These are phyloP conservation scores for Bisporella sp. DNA, from an alignment of 2,329 filamentous ascomycete genomes.

Conservation along the genomic window DNA sequence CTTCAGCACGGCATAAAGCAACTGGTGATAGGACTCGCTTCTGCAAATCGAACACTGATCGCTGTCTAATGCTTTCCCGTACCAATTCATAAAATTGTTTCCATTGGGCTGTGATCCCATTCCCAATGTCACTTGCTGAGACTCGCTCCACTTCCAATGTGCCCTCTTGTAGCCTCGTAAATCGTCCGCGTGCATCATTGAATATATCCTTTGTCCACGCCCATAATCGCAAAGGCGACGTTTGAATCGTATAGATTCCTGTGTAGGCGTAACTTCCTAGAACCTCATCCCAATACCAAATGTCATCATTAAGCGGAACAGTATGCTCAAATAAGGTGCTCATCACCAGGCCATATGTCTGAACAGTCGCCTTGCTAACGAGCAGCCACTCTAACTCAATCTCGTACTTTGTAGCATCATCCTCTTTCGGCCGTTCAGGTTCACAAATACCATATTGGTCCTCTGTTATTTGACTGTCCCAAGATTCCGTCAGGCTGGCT, in stretches of 20 bases:
- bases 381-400: conserved; percentile 85
- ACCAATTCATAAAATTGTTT: conserved; percentile 75
- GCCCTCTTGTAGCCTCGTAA: conserved; percentile 22
- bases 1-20: conserved; percentile 66
- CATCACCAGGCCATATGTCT: conserved; percentile 77
- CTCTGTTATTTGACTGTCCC: no score
- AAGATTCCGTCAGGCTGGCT: conserved; percentile 46
- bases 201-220: conserved; percentile 66
- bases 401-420: conserved; percentile 48
- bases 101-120: conserved; percentile 46
- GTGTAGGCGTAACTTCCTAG: conserved; percentile 72
- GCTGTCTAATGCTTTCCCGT: conserved; percentile 64
- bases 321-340: conserved; percentile 75
- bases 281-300: conserved; percentile 94
- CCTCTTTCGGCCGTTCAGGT: conserved; percentile 20
- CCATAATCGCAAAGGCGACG: conserved; percentile 70
- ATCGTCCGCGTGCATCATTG: conserved; percentile 35
- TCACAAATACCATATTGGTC: not conserved
- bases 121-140: conserved; percentile 18
- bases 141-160: conserved; percentile 15
- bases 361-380: conserved; percentile 85
- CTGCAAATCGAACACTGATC: conserved; percentile 64
- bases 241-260: conserved; percentile 80
- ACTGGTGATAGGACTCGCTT: conserved; percentile 71
- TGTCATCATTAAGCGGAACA: conserved; percentile 74